Percentiles rank a stretch among this genome's conserved stretches.
These are phyloP conservation scores for Taphrina confusa DNA, from an alignment of 1,139 yeast genomes.

Conservation along the genomic window DNA sequence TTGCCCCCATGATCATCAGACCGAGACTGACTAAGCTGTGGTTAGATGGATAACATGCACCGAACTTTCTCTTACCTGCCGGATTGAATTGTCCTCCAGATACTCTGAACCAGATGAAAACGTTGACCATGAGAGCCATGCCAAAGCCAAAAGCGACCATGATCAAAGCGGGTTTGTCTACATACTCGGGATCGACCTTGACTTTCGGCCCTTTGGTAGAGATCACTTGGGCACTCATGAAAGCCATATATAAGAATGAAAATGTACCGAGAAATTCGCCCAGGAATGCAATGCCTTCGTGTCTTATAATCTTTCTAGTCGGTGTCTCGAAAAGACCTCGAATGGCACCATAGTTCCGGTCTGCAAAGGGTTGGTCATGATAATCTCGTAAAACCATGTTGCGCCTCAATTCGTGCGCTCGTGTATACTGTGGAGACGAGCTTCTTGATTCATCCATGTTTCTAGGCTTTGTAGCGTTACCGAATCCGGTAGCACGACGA, in stretches of 20 bases:
- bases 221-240: constrained; percentile 60
- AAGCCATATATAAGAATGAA: constrained; percentile 79
- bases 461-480: neutral
- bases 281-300: constrained; percentile 50
- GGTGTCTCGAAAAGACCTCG: constrained; percentile 31
- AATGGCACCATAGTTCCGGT: constrained; percentile 30
- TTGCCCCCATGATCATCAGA: constrained; percentile 67
- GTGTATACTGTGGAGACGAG: neutral
- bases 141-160: constrained; percentile 80
- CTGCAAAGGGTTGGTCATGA: constrained; percentile 30
- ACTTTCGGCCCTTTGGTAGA: constrained; percentile 3
- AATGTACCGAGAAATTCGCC: constrained; percentile 87
- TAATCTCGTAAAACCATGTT: constrained; percentile 19
- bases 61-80: neutral
- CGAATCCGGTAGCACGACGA: neutral
- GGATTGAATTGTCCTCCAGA: constrained; percentile 65
- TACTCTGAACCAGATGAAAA: constrained; percentile 72
- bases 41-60: neutral
- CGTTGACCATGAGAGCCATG: constrained; percentile 75
- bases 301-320: constrained; percentile 15
- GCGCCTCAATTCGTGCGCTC: constrained; percentile 7
- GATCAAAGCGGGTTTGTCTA: constrained; percentile 55
- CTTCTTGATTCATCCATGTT: neutral
- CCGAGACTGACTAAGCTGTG: constrained; percentile 44
- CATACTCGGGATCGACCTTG: constrained; percentile 1